Conservation (phyloP, 2,329 filamentous ascomycete genomes). For the Pseudogymnoascus sp. region DNA sequence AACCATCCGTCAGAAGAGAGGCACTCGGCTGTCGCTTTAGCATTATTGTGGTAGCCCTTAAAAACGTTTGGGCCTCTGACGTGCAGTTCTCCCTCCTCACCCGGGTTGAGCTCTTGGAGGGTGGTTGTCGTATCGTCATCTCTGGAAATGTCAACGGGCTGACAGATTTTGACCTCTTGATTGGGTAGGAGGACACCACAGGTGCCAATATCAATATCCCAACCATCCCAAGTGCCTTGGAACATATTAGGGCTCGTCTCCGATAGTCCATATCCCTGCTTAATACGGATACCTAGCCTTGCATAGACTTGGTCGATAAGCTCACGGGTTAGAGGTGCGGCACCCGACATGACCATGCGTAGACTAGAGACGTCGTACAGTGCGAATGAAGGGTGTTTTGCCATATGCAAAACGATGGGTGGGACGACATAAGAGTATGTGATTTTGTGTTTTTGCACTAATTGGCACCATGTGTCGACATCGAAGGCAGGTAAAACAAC, state of each 20-base stretch:
- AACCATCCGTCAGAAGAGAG: slow-evolving; percentile 31
- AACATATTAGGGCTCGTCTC: slow-evolving; percentile 78
- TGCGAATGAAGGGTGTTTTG: slow-evolving; percentile 67
- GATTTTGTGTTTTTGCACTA: slow-evolving; percentile 66
- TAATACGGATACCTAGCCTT: slow-evolving; percentile 67
- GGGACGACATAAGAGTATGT: slow-evolving; percentile 76
- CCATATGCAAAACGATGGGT: slow-evolving; percentile 69
- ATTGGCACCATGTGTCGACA: slow-evolving; percentile 65
- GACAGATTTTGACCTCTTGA: background rate
- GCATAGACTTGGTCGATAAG: slow-evolving; percentile 67
- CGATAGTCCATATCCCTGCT: slow-evolving; percentile 82
- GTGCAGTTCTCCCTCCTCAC: slow-evolving; percentile 18
- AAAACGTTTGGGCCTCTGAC: slow-evolving; percentile 30
- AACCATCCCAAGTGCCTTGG: slow-evolving; percentile 54
- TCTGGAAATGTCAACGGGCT: background rate
- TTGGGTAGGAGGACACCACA: background rate
- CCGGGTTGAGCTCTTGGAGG: background rate
- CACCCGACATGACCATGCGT: slow-evolving; percentile 75
- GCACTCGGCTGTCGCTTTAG: slow-evolving; percentile 26
- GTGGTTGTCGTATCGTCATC: background rate
- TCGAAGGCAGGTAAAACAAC: slow-evolving; percentile 75
- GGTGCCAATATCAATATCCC: background rate
- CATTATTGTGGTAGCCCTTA: slow-evolving; percentile 34
- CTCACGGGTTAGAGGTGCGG: slow-evolving; percentile 72
- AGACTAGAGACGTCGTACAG: slow-evolving; percentile 75